Conservation (phyloP, 1,284 basidiomycete species). For the Coniferiporia sulphurascens region DNA sequence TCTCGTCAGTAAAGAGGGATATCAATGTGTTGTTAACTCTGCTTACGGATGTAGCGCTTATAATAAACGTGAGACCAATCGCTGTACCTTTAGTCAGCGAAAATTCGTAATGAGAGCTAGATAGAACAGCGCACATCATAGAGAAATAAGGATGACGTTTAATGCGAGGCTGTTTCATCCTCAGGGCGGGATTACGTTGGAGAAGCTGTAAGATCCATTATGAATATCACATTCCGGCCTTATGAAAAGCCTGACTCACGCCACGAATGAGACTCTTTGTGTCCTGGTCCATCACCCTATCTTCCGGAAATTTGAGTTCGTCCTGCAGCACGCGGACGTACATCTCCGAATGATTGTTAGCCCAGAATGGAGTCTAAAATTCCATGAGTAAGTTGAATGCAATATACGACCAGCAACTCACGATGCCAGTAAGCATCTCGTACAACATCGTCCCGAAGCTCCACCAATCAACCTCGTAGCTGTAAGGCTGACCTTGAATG, state of each 20-base stretch:
- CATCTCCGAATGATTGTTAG: slow-evolving; percentile 92
- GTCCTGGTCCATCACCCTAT: slow-evolving; percentile 86
- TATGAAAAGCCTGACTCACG: slow-evolving; percentile 42
- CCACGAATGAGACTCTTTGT: slow-evolving; percentile 94
- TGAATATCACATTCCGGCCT: slow-evolving; percentile 19
- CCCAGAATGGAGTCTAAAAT: slow-evolving; percentile 86
- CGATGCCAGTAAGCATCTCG: slow-evolving; percentile 89
- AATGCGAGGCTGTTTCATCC: slow-evolving; percentile 90
- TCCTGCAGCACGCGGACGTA: slow-evolving; percentile 88
- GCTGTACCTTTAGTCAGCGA: slow-evolving; percentile 34
- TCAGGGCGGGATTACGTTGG: slow-evolving; percentile 85
- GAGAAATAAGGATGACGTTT: slow-evolving; percentile 95
- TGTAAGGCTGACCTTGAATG: slow-evolving; percentile 86
- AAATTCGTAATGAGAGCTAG: neutral
- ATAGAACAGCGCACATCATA: slow-evolving; percentile 71
- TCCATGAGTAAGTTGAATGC: slow-evolving; percentile 22
- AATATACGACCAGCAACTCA: slow-evolving; percentile 39
- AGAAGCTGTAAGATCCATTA: slow-evolving; percentile 53
- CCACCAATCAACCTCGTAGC: slow-evolving; percentile 98
- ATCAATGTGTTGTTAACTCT: slow-evolving; percentile 8
- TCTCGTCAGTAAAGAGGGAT: neutral
- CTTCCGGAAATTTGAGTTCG: slow-evolving; percentile 84
- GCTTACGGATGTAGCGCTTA: slow-evolving; percentile 88
- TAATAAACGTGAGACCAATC: slow-evolving; percentile 93
- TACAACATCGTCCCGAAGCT: slow-evolving; percentile 95